A percentile compares a stretch with the other conserved stretches of the same genome.
These are phyloP conservation scores for Lachnellula hyalina DNA, from an alignment of 2,329 filamentous ascomycete genomes.

Conservation along the genomic window DNA sequence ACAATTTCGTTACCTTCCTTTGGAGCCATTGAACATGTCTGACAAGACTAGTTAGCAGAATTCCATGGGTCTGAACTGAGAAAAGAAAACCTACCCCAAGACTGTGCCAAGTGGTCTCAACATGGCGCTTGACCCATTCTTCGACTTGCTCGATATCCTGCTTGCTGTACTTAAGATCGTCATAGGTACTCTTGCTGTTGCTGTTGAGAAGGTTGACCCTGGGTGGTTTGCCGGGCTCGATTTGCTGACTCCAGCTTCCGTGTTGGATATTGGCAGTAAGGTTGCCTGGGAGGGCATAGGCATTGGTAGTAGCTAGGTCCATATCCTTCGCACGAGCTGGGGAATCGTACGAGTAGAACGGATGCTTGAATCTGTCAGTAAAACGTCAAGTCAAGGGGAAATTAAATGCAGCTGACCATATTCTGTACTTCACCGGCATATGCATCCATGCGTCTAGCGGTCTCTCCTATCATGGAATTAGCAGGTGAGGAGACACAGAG, in stretches of 20 bases:
- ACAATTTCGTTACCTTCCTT: constrained; percentile 64
- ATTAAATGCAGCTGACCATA: constrained; percentile 35
- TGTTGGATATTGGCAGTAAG: constrained; percentile 38
- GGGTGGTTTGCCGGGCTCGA: constrained; percentile 47
- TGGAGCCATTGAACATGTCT: constrained; percentile 42
- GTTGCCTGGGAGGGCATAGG: constrained; percentile 58
- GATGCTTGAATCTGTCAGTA: constrained; percentile 49
- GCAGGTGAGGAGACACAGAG: constrained; percentile 40
- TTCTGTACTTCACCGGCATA: constrained; percentile 43
- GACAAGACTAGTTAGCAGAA: background rate
- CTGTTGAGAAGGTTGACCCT: constrained; percentile 51
- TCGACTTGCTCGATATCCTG: constrained; percentile 46
- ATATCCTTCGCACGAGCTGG: constrained; percentile 66
- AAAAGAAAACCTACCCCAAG: constrained; percentile 33
- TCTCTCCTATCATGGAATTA: constrained; percentile 56
- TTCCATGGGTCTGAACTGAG: too few species aligned
- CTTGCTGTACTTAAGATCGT: constrained; percentile 61
- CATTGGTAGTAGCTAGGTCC: constrained; percentile 69
- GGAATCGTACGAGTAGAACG: constrained; percentile 66
- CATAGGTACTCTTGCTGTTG: constrained; percentile 53
- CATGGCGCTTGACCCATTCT: constrained; percentile 56
- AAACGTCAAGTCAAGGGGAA: background rate
- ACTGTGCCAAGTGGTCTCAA: constrained; percentile 37
- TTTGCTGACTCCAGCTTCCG: constrained; percentile 58
- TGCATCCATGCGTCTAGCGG: constrained; percentile 49